Percentiles rank a stretch among this genome's conserved stretches.
phyloP scores from a whole-genome alignment of 345 rosid species.

The Linum lewisii region DNA sequence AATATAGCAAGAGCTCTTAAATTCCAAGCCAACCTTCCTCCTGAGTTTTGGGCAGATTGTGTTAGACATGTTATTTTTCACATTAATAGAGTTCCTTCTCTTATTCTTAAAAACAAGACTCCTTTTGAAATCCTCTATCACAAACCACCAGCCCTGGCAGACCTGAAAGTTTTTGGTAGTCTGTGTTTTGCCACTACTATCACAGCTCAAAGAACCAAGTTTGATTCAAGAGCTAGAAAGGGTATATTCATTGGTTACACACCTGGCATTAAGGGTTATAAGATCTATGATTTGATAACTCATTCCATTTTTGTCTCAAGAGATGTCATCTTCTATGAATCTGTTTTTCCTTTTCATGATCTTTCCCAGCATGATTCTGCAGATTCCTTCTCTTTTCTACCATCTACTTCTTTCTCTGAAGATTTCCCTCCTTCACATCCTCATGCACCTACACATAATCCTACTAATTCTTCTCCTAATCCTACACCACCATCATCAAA shows the following conservation, averaged over 20 bases:
- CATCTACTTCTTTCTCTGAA: too few relatives aligned
- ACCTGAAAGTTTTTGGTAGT: neutral
- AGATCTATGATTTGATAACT: neutral
- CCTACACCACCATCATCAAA: too few relatives aligned
- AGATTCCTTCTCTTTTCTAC: too few relatives aligned
- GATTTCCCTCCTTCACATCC: too few relatives aligned
- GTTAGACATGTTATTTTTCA: neutral
- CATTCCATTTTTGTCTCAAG: neutral
- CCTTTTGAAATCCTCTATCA: neutral
- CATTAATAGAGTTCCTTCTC: neutral
- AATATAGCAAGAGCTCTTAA: too few relatives aligned
- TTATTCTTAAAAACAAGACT: neutral
- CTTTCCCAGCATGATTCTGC: too few relatives aligned
- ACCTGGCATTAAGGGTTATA: neutral
- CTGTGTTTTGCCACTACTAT: slow-evolving; percentile 6
- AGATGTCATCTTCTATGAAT: too few relatives aligned
- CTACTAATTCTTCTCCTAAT: too few relatives aligned
- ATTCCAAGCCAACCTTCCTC: too few relatives aligned
- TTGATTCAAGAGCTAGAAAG: neutral
- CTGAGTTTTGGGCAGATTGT: too few relatives aligned
- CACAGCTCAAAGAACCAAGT: neutral
- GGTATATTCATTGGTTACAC: neutral
- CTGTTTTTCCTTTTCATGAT: too few relatives aligned
- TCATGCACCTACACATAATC: too few relatives aligned
- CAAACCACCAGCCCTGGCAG: neutral